Evolutionary conservation across 495 filamentous ascomycete species (phyloP).

Genomic region (Penicillium nucicola): DNA sequence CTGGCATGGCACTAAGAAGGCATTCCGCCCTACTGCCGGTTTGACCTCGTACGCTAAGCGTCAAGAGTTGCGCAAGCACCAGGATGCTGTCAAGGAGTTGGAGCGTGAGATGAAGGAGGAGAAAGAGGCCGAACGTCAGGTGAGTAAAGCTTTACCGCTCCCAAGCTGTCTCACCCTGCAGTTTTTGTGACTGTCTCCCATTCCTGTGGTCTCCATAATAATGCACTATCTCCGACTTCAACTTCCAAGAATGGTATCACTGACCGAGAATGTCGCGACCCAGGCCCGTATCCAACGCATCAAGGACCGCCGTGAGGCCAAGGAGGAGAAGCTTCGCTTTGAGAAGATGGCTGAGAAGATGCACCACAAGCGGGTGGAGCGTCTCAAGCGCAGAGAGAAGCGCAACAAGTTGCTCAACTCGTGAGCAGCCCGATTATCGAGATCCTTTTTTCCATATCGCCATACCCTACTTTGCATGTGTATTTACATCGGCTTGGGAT

Average conservation of each 20-base stretch:
- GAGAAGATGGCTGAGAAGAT: constrained; percentile 96
- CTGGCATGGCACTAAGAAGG: constrained; percentile 78
- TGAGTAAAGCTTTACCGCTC: constrained; percentile 33
- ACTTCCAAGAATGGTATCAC: constrained; percentile 5
- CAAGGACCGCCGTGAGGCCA: constrained; percentile 76
- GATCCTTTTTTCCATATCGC: constrained; percentile 2
- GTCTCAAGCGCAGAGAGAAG: constrained; percentile 92
- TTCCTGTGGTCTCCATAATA: constrained; percentile 5
- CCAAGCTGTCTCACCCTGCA: background rate
- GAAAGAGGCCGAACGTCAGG: constrained; percentile 84
- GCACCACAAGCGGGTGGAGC: constrained; percentile 91
- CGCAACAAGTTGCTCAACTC: constrained; percentile 94
- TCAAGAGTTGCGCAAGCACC: constrained; percentile 57
- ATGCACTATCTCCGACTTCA: background rate
- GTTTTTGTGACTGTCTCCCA: background rate
- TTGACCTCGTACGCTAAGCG: constrained; percentile 77
- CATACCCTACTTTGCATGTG: constrained; percentile 11
- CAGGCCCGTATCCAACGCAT: constrained; percentile 74
- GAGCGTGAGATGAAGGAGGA: constrained; percentile 96
- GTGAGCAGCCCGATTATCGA: constrained; percentile 41
- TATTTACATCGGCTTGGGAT: constrained; percentile 5
- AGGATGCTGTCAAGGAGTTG: constrained; percentile 74
- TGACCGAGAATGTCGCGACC: background rate
- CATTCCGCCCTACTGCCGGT: constrained; percentile 82
- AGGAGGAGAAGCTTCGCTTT: constrained; percentile 91